Evolutionary conservation across 495 filamentous ascomycete genomes (phyloP).

Genomic region (Tuber magnatum): DNA sequence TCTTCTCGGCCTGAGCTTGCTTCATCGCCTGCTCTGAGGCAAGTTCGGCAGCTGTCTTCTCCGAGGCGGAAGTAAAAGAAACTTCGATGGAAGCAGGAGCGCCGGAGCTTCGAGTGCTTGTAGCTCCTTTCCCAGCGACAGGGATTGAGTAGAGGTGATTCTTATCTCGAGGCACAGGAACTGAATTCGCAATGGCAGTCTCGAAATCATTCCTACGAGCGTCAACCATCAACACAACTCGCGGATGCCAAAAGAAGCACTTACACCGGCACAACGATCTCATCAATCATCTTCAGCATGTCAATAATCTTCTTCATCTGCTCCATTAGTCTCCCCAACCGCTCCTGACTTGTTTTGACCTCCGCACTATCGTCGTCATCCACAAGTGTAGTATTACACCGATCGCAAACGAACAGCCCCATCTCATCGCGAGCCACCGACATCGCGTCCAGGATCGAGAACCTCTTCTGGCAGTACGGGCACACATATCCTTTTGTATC

Average conservation of each 20-base stretch:
- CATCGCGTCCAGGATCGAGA: slow-evolving; percentile 72
- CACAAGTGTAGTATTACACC: slow-evolving; percentile 64
- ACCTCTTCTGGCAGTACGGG: slow-evolving; percentile 67
- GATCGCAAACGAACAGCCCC: slow-evolving; percentile 65
- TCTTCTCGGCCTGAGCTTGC: slow-evolving; percentile 69
- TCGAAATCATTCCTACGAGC: slow-evolving; percentile 63
- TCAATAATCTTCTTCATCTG: slow-evolving; percentile 80
- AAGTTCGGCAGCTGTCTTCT: slow-evolving; percentile 67
- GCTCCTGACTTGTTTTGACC: slow-evolving; percentile 68
- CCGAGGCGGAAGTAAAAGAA: slow-evolving; percentile 63
- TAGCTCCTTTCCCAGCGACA: slow-evolving; percentile 57
- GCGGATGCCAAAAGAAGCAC: slow-evolving; percentile 3
- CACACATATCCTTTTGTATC: slow-evolving; percentile 91
- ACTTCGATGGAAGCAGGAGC: slow-evolving; percentile 68
- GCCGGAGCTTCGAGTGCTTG: slow-evolving; percentile 60
- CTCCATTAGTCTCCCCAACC: slow-evolving; percentile 74
- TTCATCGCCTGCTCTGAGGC: slow-evolving; percentile 65
- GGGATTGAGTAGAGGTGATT: slow-evolving; percentile 54
- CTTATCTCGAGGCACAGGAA: slow-evolving; percentile 55
- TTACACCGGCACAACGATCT: slow-evolving; percentile 64
- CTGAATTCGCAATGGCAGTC: slow-evolving; percentile 56
- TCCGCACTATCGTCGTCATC: slow-evolving; percentile 59
- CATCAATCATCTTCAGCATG: slow-evolving; percentile 78
- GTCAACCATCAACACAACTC: neutral
- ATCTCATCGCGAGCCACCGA: slow-evolving; percentile 50